Conservation (phyloP, 2,329 filamentous ascomycete species). For the Thyridium curvatum region DNA sequence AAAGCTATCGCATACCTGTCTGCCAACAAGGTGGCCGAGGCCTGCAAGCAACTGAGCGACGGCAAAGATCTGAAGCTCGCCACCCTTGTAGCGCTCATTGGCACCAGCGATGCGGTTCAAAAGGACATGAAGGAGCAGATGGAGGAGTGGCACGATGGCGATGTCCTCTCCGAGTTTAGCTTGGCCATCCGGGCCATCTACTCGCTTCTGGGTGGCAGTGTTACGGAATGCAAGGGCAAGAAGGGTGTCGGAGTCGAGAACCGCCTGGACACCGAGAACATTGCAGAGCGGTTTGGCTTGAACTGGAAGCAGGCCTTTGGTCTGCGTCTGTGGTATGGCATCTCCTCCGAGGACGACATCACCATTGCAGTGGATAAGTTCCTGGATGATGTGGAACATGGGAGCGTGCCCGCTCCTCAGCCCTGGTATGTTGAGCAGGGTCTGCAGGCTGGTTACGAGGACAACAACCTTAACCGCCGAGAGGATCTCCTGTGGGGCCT, state of each 20-base stretch:
- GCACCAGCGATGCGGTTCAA: constrained; percentile 61
- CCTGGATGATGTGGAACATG: constrained; percentile 63
- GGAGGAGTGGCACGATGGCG: constrained; percentile 74
- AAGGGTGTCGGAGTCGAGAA: constrained; percentile 71
- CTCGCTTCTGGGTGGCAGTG: constrained; percentile 81
- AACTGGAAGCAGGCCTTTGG: constrained; percentile 95
- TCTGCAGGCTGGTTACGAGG: constrained; percentile 33
- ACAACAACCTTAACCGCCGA: constrained; percentile 43
- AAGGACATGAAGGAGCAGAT: constrained; percentile 76
- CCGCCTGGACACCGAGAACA: constrained; percentile 69
- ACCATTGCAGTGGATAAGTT: constrained; percentile 69
- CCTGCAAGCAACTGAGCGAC: constrained; percentile 71
- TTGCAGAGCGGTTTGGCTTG: constrained; percentile 76
- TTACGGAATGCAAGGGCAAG: constrained; percentile 75
- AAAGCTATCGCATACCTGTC: constrained; percentile 77
- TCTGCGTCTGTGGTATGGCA: constrained; percentile 84
- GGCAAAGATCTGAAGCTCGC: constrained; percentile 57
- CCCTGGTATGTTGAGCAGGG: constrained; percentile 63
- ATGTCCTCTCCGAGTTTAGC: constrained; percentile 80
- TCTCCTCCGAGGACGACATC: constrained; percentile 60
- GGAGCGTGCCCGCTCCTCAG: constrained; percentile 65
- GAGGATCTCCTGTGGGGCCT: constrained; percentile 86
- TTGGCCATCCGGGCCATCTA: constrained; percentile 82
- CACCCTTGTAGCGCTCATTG: constrained; percentile 58
- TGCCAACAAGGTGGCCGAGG: constrained; percentile 72